phyloP scores from a whole-genome alignment of 1,284 basidiomycete species.

The Ganoderma leucocontextum region DNA sequence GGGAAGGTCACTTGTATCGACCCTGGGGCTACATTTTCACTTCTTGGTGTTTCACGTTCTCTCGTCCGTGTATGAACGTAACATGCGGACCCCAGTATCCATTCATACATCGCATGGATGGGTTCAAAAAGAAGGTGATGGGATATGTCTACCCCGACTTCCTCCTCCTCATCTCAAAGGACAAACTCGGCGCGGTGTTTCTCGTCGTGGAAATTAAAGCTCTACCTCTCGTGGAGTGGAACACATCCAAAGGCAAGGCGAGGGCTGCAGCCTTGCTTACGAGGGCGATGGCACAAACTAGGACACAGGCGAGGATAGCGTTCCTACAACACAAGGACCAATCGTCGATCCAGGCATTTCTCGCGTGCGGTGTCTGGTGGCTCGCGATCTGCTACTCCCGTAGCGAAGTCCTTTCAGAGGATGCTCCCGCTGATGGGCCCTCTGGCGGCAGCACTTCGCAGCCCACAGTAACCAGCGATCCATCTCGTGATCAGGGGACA shows the following conservation, averaged over 20 bases:
- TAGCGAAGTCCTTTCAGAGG: neutral
- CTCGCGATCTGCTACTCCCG: neutral
- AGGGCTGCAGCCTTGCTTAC: neutral
- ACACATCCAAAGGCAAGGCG: neutral
- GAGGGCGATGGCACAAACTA: neutral
- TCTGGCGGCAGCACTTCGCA: too few species aligned
- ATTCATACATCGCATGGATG: neutral
- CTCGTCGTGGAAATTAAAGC: neutral
- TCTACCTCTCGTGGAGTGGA: neutral
- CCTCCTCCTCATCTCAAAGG: neutral
- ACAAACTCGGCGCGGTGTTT: neutral
- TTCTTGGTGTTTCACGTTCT: neutral
- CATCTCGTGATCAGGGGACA: neutral
- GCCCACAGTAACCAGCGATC: too few species aligned
- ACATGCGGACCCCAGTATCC: neutral
- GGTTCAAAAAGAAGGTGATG: neutral
- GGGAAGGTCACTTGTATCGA: neutral
- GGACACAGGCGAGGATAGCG: neutral
- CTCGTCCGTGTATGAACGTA: neutral
- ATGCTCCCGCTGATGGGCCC: too few species aligned
- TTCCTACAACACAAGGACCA: neutral
- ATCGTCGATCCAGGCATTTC: neutral
- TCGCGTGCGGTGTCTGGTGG: neutral
- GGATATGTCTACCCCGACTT: neutral
- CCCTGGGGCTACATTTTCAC: neutral